Conservation (phyloP, 2,329 filamentous ascomycete species). For the Cladosporium sp. region DNA sequence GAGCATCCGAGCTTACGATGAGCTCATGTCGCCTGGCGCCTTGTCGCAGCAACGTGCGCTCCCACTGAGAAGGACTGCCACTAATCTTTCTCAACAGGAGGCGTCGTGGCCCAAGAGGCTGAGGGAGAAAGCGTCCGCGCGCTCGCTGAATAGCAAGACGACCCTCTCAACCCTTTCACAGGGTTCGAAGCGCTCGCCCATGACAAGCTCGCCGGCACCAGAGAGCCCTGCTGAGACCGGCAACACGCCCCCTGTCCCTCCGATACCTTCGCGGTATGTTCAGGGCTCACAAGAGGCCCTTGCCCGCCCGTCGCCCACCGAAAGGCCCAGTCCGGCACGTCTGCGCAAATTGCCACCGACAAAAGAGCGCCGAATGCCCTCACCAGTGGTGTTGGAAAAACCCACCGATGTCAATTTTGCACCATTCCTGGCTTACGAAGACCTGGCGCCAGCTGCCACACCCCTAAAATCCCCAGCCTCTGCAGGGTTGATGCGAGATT, state of each 20-base stretch:
- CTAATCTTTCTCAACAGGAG: conserved; percentile 2
- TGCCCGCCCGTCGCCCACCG: not conserved
- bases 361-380: not conserved
- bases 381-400: not conserved
- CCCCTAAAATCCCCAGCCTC: not conserved
- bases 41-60: conserved; percentile 2
- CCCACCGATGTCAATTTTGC: not conserved
- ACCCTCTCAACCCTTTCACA: not conserved
- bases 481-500: not conserved
- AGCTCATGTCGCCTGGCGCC: conserved; percentile 3
- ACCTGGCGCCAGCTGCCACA: not conserved
- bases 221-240: not conserved
- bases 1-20: conserved; percentile 2
- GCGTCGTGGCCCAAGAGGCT: conserved; percentile 6
- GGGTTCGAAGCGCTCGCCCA: not conserved
- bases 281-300: not conserved
- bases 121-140: conserved; percentile 3
- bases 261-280: not conserved
- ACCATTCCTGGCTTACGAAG: conserved; percentile 3
- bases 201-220: not conserved
- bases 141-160: conserved; percentile 1
- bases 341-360: not conserved
- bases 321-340: not conserved
- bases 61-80: not conserved
- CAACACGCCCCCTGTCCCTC: conserved; percentile 1